Base-by-base conservation (phyloP, 495 filamentous ascomycete genomes). In the Podospora sp. region DNA sequence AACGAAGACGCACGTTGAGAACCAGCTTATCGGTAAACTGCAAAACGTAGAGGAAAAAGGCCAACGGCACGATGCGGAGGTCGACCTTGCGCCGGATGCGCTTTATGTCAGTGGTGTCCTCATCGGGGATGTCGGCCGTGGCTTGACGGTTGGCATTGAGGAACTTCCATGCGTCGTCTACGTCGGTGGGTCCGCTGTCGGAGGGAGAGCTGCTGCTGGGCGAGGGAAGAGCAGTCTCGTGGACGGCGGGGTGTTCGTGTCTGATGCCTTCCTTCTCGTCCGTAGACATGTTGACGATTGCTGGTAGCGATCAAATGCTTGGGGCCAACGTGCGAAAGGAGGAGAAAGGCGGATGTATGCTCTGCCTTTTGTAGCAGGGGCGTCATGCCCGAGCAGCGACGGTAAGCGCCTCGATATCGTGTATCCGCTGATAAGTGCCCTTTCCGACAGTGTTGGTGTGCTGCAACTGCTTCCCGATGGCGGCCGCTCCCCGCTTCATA, bases 11-110 rank as follows among this genome's bases (percentile, higher is more conserved):
- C 33, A 76, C 77, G 62, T 89, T 89, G 65, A 89, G 77, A 11
- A 85, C 80, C 50, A 89, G 84, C 75, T 91, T 91, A 75, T 91
- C 88, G 49, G 90, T 75, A 70, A 88, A 89, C 73, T 90, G 88
- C 74, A 90, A 79, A 35, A 83, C 86, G 72, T 90, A 90, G 66
- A 81, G 83, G 33, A 78, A 68, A 65, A 89, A 90, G 85, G 87
- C 87, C 21, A 89, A 35, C 1, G 78, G 78, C 26, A 80, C 77
- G 33, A 80, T 76, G 65, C 71, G 76, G 62, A 53, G 74, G 66
- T 80, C 78, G 55, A 78, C 77, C 71, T 76, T 80, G 35, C 71
- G 72, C 51, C 76, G 75, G 50, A 70, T 70, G 9, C 60, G 33
- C 25, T 22, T 20, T 25, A 72, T 60, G 52, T 72, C 53, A 55